phyloP scores from a whole-genome alignment of 106 monocot genomes.

The Apostasia ramifera region DNA sequence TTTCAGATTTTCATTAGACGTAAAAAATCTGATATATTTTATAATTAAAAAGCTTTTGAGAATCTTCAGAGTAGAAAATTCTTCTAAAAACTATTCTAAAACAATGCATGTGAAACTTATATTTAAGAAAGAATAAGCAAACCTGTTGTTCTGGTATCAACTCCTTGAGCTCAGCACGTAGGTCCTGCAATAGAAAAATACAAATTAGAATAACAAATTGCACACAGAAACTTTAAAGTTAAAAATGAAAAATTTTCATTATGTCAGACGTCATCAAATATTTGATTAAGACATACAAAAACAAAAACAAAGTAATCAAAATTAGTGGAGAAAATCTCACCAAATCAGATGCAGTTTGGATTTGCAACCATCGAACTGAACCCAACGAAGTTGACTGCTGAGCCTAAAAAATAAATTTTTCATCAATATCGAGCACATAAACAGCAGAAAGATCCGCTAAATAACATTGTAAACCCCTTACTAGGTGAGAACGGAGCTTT shows the following conservation, averaged over 20 bases:
- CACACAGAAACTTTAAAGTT: no score
- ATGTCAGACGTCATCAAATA: neutral
- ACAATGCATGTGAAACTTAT: no score
- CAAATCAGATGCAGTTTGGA: constrained; percentile 60
- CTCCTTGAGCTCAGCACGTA: constrained; percentile 72
- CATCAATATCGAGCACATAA: neutral
- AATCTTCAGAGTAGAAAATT: no score
- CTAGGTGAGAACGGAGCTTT: constrained; percentile 63
- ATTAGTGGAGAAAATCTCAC: constrained; percentile 26
- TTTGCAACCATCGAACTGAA: constrained; percentile 71
- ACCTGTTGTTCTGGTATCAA: constrained; percentile 96
- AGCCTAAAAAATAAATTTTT: constrained; percentile 22
- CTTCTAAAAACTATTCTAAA: no score
- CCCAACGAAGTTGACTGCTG: constrained; percentile 44
- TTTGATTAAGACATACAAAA: neutral
- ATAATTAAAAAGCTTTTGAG: no score
- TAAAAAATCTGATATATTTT: no score
- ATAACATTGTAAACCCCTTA: constrained; percentile 23
- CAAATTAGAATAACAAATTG: neutral
- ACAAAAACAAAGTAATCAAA: neutral
- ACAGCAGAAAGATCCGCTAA: neutral
- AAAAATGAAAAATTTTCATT: neutral
- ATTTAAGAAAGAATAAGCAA: neutral
- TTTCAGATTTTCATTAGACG: no score
- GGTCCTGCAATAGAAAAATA: constrained; percentile 53